Evolutionary conservation across 2,329 filamentous ascomycete genomes (phyloP).

Genomic region (Fusarium acutatum): DNA sequence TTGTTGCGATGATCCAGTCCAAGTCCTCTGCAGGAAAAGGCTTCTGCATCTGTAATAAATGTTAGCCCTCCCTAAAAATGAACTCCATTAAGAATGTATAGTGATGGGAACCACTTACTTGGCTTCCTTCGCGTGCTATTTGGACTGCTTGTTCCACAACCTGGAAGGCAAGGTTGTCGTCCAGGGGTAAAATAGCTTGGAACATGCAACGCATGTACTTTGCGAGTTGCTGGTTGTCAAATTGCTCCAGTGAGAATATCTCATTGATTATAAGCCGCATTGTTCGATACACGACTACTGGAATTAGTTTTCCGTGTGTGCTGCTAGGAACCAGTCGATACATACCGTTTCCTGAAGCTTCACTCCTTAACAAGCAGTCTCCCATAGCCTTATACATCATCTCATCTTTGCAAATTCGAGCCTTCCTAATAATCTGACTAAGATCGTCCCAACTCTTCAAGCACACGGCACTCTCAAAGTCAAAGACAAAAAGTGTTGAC

Average conservation of each 20-base stretch:
- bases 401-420: slow-evolving; percentile 54
- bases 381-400: slow-evolving; percentile 69
- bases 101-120: slow-evolving; percentile 46
- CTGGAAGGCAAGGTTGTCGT: slow-evolving; percentile 64
- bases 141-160: slow-evolving; percentile 70
- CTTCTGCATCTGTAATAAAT: slow-evolving; percentile 46
- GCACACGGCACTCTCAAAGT: slow-evolving; percentile 78
- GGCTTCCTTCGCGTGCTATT: slow-evolving; percentile 60
- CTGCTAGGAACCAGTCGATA: neutral
- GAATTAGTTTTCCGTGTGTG: neutral
- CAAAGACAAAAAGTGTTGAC: slow-evolving; percentile 74
- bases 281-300: slow-evolving; percentile 58
- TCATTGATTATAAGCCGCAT: slow-evolving; percentile 76
- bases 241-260: slow-evolving; percentile 65
- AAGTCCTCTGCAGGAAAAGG: slow-evolving; percentile 73
- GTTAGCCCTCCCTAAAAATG: slow-evolving; percentile 23
- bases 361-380: slow-evolving; percentile 67
- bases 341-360: slow-evolving; percentile 61
- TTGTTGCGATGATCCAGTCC: slow-evolving; percentile 76
- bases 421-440: slow-evolving; percentile 64
- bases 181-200: slow-evolving; percentile 68
- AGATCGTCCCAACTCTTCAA: slow-evolving; percentile 75
- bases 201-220: slow-evolving; percentile 84
- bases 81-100: neutral
- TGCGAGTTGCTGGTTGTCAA: slow-evolving; percentile 68